These are phyloP conservation scores for Cystoderma amianthinum DNA, from an alignment of 768 basidiomycete genomes.

Conservation along the genomic window DNA sequence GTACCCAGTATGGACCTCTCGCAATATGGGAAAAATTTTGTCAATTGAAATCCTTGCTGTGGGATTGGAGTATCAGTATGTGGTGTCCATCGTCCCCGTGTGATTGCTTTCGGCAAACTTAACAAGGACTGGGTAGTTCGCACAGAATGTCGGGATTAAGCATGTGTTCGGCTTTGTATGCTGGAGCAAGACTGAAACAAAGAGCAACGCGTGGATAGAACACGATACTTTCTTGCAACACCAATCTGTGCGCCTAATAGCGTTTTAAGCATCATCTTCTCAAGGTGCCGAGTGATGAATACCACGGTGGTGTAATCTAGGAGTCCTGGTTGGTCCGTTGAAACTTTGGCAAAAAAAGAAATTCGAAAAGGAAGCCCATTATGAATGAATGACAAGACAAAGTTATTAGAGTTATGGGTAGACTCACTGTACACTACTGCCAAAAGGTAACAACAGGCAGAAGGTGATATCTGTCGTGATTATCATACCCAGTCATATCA, in stretches of 20 bases:
- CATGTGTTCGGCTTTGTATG: too few species aligned
- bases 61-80: neutral
- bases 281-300: neutral
- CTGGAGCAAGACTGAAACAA: neutral
- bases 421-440: too few species aligned
- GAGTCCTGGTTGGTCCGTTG: neutral
- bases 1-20: neutral
- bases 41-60: neutral
- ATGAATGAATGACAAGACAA: too few species aligned
- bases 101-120: neutral
- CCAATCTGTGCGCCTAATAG: neutral
- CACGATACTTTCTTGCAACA: too few species aligned
- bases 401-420: too few species aligned
- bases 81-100: neutral
- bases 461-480: too few species aligned
- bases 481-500: conserved; percentile 11
- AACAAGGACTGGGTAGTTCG: too few species aligned
- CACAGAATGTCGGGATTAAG: neutral
- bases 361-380: too few species aligned
- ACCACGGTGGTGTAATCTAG: neutral
- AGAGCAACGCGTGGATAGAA: neutral
- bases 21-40: neutral
- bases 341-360: too few species aligned
- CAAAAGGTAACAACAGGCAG: too few species aligned
- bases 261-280: neutral